Evolutionary conservation across 1,284 basidiomycete genomes (phyloP), one percentile per base, ranked within the genome.

Genomic region (Malassezia sympodialis): DNA sequence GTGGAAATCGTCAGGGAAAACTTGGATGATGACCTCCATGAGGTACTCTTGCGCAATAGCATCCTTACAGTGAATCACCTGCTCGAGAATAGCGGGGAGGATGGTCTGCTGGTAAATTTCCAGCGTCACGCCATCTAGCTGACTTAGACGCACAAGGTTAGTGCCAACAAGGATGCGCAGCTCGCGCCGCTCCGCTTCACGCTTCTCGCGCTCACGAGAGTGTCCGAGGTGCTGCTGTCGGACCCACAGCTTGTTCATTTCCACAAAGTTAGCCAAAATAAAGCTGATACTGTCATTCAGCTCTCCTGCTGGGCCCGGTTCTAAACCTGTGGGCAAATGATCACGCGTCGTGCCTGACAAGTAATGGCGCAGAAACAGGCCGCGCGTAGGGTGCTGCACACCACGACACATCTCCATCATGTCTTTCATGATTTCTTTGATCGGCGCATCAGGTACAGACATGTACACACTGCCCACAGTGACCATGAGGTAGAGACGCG

Each of bases 201-300:
- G 63, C 60, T 70, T 69, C 60, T 74, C 72, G 39, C 72, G 67
- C 19, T 74, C 72, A 28, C 72, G 54, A 2, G 68, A 72, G 49
- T 71, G 72, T 28, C 72, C 72, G 32, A 73, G 72, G 48, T 74
- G 72, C 57, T 74, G 72, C 27, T 73, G 65, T 27, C 72, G 61
- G 27, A 74, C 72, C 72, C 72, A 74, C 27, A 74, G 66, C 63
- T 73, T 73, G 63, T 74, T 74, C 72, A 74, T 74, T 58, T 74
- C 72, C 57, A 74, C 69, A 47, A 74, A 73, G 50, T 74, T 74
- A 54, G 68, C 67, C 34, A 74, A 65, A 30, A 74, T 66, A 41
- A 74, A 74, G 49, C 67, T 66, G 48, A 74, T 73, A 55, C 63
- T 66, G 59, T 74, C 72, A 44, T 66, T 63, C 12, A 74, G 61